These are phyloP conservation scores for Trametes cingulata DNA, from an alignment of 768 basidiomycete species.

Conservation along the genomic window DNA sequence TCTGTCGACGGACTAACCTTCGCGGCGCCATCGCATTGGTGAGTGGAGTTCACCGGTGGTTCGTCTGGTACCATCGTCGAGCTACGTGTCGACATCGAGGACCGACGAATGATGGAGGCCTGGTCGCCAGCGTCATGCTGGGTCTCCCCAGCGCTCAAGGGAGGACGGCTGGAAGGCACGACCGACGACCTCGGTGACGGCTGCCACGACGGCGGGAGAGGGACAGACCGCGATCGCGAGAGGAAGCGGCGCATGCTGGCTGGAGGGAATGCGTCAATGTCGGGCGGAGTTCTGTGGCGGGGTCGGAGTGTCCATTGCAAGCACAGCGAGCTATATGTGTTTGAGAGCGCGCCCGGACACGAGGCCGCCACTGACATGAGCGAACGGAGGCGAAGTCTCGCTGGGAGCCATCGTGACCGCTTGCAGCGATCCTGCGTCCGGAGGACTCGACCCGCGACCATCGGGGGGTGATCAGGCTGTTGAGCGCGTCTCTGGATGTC, in stretches of 20 bases:
- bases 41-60: too few species aligned
- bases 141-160: not conserved
- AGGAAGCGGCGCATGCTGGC: slow-evolving; percentile 8
- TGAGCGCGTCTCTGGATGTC: not conserved
- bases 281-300: not conserved
- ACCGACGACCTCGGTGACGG: not conserved
- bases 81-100: too few species aligned
- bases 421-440: not conserved
- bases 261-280: not conserved
- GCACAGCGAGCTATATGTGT: not conserved
- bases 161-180: not conserved
- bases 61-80: too few species aligned
- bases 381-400: too few species aligned
- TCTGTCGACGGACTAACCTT: not conserved
- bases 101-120: too few species aligned
- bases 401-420: too few species aligned
- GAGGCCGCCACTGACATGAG: too few species aligned
- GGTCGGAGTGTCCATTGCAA: not conserved
- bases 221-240: slow-evolving; percentile 6
- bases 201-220: not conserved
- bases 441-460: not conserved
- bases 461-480: not conserved
- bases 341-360: not conserved
- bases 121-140: too few species aligned
- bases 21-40: not conserved